Conservation (phyloP, 1,284 basidiomycete species). For the Microbotryum saponariae region DNA sequence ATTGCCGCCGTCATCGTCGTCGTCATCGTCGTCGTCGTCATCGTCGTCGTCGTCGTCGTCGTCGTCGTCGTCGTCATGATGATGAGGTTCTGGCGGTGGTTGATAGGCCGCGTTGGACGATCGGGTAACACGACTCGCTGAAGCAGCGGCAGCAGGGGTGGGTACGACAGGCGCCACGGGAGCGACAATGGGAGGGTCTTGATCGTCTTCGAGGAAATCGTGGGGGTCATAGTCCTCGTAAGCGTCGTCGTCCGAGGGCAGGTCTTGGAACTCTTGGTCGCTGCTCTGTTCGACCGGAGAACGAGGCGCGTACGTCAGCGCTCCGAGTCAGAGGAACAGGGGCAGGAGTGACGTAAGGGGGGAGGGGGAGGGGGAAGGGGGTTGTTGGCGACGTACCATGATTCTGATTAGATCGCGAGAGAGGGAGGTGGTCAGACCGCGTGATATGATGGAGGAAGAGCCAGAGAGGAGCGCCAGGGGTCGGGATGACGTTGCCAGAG, state of each 20-base stretch:
- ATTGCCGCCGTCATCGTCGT: background rate
- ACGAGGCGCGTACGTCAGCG: no score
- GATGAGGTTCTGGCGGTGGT: background rate
- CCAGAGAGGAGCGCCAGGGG: no score
- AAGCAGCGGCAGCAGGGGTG: constrained; percentile 11
- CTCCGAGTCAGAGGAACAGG: no score
- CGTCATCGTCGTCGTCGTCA: background rate
- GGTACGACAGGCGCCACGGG: constrained; percentile 4
- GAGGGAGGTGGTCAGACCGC: no score
- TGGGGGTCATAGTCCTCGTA: constrained; percentile 26
- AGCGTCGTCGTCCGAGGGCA: constrained; percentile 8
- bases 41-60: background rate
- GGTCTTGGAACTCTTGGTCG: constrained; percentile 23
- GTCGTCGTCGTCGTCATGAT: background rate
- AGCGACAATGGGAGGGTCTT: constrained; percentile 1
- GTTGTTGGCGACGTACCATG: background rate
- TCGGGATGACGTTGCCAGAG: no score
- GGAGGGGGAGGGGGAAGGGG: background rate
- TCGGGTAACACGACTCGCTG: constrained; percentile 14
- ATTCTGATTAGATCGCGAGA: no score
- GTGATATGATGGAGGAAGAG: no score
- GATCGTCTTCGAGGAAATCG: constrained; percentile 28
- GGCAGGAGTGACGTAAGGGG: no score
- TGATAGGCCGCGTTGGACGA: constrained; percentile 4
- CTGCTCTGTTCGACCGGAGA: background rate